Evolutionary conservation across 1,139 yeast species (phyloP), one percentile per base, ranked within the genome.

Genomic region (Geotrichum candidum): DNA sequence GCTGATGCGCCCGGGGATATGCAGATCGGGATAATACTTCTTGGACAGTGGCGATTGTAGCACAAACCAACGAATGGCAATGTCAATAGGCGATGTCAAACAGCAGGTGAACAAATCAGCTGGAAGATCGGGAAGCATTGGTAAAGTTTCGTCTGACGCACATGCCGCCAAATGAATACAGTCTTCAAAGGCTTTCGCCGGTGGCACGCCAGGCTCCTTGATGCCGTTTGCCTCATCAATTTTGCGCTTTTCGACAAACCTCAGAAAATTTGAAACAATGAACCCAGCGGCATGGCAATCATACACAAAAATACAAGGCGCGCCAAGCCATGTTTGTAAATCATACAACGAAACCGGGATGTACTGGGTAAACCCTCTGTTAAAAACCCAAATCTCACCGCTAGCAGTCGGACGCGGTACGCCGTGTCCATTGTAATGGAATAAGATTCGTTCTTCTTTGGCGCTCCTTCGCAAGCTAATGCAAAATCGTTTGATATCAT

Each of bases 361-460:
- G 72, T 94, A 94, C 75, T 94, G 99, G 1, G 99, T 94, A 73
- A 92, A 95, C 0, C 97, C 97, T 68, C 97, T 79, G 74, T 94
- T 94, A 76, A 94, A 94, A 18, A 95, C 98, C 99, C 99, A 94
- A 27, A 94, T 90, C 72, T 94, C 99, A n/a, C 99, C 99, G 60
- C 92, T 85, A 35, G 91, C 85, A 0, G 99, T 95, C 0, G 99
- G 99, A 67, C 91, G 91, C 0, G 99, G 99, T 1, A 94, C 99
- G 22, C 99, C 99, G 72, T 94, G 99, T 3, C 99, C 99, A 70
- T 94, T 94, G 73, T 95, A 94, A 73, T 95, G 99, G 74, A 94
- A 94, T 60, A 94, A 74, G 11, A 92, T 88, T 61, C 99, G 81
- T 59, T 78, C 82, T 18, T 94, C 98, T 70, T 94, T 89, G 3